A percentile compares a stretch with the other conserved stretches of the same genome.
These are phyloP conservation scores for Cyclotella kingstonii DNA, from an alignment of 108 stramenopile genomes.

Conservation along the genomic window DNA sequence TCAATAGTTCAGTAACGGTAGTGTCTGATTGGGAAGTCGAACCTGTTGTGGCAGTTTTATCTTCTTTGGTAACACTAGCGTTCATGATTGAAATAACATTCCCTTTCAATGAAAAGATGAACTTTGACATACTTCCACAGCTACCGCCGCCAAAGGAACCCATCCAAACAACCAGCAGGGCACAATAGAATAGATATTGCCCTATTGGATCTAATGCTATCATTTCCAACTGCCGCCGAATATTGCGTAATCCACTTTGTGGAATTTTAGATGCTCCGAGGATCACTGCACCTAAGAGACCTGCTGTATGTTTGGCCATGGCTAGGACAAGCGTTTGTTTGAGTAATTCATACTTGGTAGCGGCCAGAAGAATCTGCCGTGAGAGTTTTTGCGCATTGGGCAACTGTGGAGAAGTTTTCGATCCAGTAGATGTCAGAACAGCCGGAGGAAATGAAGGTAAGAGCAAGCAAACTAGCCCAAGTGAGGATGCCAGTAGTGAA, in stretches of 20 bases:
- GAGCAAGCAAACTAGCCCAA: conserved; percentile 45
- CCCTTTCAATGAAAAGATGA: conserved; percentile 10
- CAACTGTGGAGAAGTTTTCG: neutral
- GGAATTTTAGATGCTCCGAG: conserved; percentile 67
- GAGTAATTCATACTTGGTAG: conserved; percentile 45
- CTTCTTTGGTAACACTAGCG: neutral
- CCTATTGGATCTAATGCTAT: conserved; percentile 74
- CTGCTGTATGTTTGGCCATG: conserved; percentile 72
- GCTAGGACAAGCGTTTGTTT: conserved; percentile 67
- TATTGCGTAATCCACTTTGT: conserved; percentile 54
- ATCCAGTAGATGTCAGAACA: neutral
- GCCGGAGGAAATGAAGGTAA: conserved; percentile 22
- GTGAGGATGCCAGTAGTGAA: conserved; percentile 53
- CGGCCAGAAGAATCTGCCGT: conserved; percentile 44
- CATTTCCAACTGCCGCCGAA: conserved; percentile 57
- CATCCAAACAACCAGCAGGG: conserved; percentile 70
- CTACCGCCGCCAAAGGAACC: conserved; percentile 15
- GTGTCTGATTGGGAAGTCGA: neutral
- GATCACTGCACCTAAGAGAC: conserved; percentile 60
- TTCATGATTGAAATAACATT: conserved; percentile 26
- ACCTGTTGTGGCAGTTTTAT: neutral
- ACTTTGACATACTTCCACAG: conserved; percentile 42
- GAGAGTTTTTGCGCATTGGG: conserved; percentile 21
- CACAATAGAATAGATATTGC: conserved; percentile 79
- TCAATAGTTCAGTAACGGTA: conserved; percentile 11